Conservation (phyloP, 2,329 filamentous ascomycete species). For the Monilinia laxa region DNA sequence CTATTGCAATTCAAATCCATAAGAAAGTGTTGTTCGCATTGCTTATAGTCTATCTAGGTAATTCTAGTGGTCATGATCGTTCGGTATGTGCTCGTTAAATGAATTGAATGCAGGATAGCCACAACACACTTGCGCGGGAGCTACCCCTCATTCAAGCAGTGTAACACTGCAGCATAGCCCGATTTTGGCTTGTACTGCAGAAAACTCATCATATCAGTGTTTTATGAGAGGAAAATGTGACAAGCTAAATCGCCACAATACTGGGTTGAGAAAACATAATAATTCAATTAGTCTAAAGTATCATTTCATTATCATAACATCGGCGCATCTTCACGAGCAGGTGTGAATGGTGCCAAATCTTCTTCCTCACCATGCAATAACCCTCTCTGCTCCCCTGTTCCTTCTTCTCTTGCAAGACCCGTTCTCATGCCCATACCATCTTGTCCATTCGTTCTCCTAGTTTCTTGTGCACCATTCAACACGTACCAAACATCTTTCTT, state of each 20-base stretch:
- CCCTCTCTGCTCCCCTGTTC: constrained; percentile 46
- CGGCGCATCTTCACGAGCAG: constrained; percentile 28
- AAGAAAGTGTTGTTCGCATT: too few species aligned
- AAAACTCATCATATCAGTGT: neutral
- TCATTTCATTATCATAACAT: constrained; percentile 32
- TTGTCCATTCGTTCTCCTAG: constrained; percentile 44
- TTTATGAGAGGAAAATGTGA: neutral
- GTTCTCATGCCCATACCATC: constrained; percentile 42
- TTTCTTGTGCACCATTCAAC: constrained; percentile 73
- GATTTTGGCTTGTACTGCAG: neutral
- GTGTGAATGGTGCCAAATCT: constrained; percentile 29
- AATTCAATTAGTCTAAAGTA: constrained; percentile 5
- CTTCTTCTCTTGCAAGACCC: constrained; percentile 44
- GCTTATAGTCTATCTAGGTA: neutral
- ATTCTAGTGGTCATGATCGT: too few species aligned
- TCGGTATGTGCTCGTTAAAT: too few species aligned
- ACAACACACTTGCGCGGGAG: neutral
- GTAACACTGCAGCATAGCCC: constrained; percentile 15
- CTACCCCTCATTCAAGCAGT: neutral
- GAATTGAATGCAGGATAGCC: neutral
- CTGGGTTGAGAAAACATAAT: neutral
- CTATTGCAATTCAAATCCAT: neutral
- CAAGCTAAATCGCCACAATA: neutral
- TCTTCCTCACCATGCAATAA: constrained; percentile 44
- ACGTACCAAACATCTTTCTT: constrained; percentile 98